Conservation (phyloP, 306 rosid genomes). For the Sindora glabra region DNA sequence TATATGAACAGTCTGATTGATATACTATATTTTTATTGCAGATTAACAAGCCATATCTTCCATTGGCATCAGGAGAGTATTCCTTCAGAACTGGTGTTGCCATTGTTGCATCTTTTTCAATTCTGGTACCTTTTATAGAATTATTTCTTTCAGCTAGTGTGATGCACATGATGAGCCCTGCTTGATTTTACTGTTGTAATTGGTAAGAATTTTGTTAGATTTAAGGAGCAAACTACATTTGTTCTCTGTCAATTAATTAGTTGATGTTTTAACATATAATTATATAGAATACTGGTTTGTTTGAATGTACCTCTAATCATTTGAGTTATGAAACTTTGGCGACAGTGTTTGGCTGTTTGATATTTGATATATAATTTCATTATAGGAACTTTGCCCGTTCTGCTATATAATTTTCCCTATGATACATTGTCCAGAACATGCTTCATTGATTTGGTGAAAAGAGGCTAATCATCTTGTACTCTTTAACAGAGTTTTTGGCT, state of each 20-base stretch:
- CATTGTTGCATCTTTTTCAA: conserved; percentile 56
- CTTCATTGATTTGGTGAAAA: not conserved
- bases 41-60: conserved; percentile 98
- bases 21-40: conserved; percentile 25
- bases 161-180: not conserved
- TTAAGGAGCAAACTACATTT: not conserved
- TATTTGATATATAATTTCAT: not conserved
- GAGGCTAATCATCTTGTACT: conserved; percentile 19
- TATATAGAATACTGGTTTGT: not conserved
- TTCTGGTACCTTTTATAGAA: conserved; percentile 51
- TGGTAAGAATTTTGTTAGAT: not conserved
- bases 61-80: conserved; percentile 95
- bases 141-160: not conserved
- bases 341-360: not conserved
- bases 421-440: not conserved
- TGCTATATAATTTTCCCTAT: not conserved
- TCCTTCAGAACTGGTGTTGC: conserved; percentile 62
- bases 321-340: no score
- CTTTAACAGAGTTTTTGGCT: conserved; percentile 82
- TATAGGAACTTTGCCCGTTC: not conserved
- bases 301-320: no score
- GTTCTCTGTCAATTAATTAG: not conserved
- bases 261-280: not conserved
- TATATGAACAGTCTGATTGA: conserved; percentile 10
- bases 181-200: not conserved